Percentiles rank a stretch among this genome's conserved stretches.
Evolutionary conservation across 2,329 filamentous ascomycete species (phyloP).

Genomic region (Aspergillaceae sp.): DNA sequence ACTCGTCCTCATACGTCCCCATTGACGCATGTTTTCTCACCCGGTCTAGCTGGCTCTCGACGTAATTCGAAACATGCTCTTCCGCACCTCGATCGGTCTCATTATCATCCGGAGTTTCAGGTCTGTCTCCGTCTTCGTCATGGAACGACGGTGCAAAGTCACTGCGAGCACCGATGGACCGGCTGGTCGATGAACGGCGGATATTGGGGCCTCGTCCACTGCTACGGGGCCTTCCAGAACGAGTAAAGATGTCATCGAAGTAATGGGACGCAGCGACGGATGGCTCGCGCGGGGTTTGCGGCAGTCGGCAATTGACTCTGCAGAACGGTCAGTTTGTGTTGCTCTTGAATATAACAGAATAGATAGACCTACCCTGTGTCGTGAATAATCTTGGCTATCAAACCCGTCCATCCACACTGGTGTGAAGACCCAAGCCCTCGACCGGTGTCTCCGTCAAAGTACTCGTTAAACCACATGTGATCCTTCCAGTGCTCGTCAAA

Average conservation of each 20-base stretch:
- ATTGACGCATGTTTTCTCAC: slow-evolving; percentile 53
- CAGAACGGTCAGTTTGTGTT: background rate
- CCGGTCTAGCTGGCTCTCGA: slow-evolving; percentile 68
- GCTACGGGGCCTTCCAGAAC: slow-evolving; percentile 37
- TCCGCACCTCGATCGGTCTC: slow-evolving; percentile 30
- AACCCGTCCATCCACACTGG: slow-evolving; percentile 92
- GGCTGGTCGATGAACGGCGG: slow-evolving; percentile 69
- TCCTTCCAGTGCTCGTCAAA: slow-evolving; percentile 92
- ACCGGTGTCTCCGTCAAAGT: slow-evolving; percentile 88
- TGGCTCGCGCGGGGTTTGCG: slow-evolving; percentile 85
- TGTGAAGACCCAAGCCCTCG: slow-evolving; percentile 85
- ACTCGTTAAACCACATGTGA: slow-evolving; percentile 92
- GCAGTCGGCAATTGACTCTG: slow-evolving; percentile 79
- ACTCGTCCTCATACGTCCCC: slow-evolving; percentile 52
- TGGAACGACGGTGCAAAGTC: slow-evolving; percentile 55
- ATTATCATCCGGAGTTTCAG: slow-evolving; percentile 26
- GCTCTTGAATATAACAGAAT: background rate
- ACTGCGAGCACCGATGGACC: slow-evolving; percentile 75
- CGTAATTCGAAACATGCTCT: slow-evolving; percentile 69
- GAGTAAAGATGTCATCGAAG: slow-evolving; percentile 81
- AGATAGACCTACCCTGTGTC: slow-evolving; percentile 71
- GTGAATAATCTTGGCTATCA: slow-evolving; percentile 95
- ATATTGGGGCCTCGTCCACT: slow-evolving; percentile 45
- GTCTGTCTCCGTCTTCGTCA: slow-evolving; percentile 14
- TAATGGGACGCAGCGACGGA: slow-evolving; percentile 79